Evolutionary conservation across 305 asterid genomes (phyloP).

Genomic region (Plantago coronopus): DNA sequence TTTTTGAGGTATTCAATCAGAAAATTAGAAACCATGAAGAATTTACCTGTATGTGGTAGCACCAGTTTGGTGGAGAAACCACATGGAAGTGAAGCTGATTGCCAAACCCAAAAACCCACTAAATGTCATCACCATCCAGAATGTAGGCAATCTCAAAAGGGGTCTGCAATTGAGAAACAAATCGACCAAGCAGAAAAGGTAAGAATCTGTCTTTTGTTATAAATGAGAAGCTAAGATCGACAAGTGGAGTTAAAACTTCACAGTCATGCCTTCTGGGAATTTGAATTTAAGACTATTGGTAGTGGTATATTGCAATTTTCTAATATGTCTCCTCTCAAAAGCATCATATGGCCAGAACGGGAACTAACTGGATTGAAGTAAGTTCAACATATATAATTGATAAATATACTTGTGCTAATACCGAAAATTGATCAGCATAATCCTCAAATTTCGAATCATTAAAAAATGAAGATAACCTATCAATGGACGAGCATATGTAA

Average conservation of each 20-base stretch:
- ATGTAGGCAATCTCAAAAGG: constrained; percentile 62
- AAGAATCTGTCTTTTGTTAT: no score
- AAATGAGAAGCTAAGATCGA: background rate
- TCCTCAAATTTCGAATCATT: constrained; percentile 2
- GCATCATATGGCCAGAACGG: background rate
- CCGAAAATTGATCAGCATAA: background rate
- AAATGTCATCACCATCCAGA: constrained; percentile 77
- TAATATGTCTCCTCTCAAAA: background rate
- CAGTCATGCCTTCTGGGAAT: background rate
- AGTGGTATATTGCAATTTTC: background rate
- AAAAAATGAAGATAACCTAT: background rate
- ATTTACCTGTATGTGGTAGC: constrained; percentile 87
- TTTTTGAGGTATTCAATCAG: no score
- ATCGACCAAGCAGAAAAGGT: constrained; percentile 25
- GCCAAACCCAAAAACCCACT: constrained; percentile 88
- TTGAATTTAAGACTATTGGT: background rate
- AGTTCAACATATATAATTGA: background rate
- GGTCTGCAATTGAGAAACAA: constrained; percentile 48
- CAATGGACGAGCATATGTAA: constrained; percentile 5
- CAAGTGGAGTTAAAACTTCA: background rate
- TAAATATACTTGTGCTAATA: no score
- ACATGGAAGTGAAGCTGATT: constrained; percentile 90
- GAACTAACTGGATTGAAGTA: constrained; percentile 7
- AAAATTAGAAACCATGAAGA: constrained; percentile 15
- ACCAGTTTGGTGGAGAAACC: constrained; percentile 96